A percentile compares a stretch with the other conserved stretches of the same genome.
Evolutionary conservation across 2,329 filamentous ascomycete species (phyloP).

Genomic region (Calcarisporium arbuscula): DNA sequence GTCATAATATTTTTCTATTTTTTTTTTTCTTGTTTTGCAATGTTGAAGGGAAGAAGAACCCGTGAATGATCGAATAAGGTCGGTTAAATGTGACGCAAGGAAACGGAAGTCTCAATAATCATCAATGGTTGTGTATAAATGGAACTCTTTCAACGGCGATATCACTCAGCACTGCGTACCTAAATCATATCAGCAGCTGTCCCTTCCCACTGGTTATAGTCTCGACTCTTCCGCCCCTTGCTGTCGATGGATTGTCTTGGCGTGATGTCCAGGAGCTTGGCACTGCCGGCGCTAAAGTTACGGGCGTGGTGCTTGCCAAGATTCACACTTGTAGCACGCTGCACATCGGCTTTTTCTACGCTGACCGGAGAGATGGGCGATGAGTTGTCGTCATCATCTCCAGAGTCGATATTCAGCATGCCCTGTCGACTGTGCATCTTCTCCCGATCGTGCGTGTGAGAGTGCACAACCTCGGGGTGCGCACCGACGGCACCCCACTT

Average conservation of each 20-base stretch:
- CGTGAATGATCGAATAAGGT: no score
- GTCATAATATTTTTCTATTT: no score
- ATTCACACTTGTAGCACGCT: conserved; percentile 66
- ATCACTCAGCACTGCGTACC: no score
- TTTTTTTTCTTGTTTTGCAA: no score
- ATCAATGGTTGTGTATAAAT: no score
- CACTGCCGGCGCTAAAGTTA: conserved; percentile 72
- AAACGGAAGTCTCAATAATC: conserved; percentile 7
- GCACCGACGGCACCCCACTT: conserved; percentile 47
- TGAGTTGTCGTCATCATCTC: conserved; percentile 23
- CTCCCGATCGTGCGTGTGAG: conserved; percentile 33
- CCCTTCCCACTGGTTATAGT: no score
- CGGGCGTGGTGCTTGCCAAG: conserved; percentile 59
- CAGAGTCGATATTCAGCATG: conserved; percentile 36
- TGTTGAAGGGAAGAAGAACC: no score
- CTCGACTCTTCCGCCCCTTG: conserved; percentile 29
- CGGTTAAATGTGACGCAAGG: no score
- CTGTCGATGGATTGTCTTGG: conserved; percentile 48
- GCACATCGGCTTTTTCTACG: conserved; percentile 34
- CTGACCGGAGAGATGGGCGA: conserved; percentile 17
- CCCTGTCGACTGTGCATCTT: conserved; percentile 48
- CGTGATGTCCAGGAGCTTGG: conserved; percentile 62
- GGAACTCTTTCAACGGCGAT: no score
- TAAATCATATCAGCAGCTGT: no score
- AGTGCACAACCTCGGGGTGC: conserved; percentile 54